Evolutionary conservation across 345 rosid genomes (phyloP).

Genomic region (Eutrema heterophyllum): DNA sequence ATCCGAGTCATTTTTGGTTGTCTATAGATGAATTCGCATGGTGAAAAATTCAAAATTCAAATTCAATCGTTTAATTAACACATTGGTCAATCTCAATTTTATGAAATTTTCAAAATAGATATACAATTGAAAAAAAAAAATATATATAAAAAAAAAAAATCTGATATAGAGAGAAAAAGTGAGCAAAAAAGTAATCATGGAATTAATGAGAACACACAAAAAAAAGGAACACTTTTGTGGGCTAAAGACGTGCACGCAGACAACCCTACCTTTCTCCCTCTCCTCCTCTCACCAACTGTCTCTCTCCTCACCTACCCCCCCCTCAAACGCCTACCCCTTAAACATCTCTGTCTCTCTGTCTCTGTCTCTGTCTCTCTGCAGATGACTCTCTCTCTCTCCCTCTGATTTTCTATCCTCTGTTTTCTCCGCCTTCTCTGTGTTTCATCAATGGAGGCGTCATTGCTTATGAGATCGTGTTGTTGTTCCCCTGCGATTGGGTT

Average conservation of each 20-base stretch:
- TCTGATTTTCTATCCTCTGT: constrained; percentile 1
- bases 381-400: background rate
- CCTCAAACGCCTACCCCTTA: background rate
- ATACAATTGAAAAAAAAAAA: too few relatives aligned
- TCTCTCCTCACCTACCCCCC: constrained; percentile 21
- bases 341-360: background rate
- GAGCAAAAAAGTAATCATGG: too few relatives aligned
- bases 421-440: constrained; percentile 15
- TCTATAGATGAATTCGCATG: too few relatives aligned
- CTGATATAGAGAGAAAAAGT: too few relatives aligned
- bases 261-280: background rate
- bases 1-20: too few relatives aligned
- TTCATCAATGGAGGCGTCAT: constrained; percentile 51
- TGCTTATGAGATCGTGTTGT: constrained; percentile 32
- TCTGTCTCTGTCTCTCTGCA: too few relatives aligned
- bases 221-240: background rate
- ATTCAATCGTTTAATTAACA: too few relatives aligned
- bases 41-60: too few relatives aligned
- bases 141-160: too few relatives aligned
- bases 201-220: too few relatives aligned
- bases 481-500: constrained; percentile 33
- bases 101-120: too few relatives aligned
- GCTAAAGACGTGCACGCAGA: constrained; percentile 29
- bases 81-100: too few relatives aligned
- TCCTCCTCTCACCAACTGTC: constrained; percentile 9